phyloP scores from a whole-genome alignment of 2,329 filamentous ascomycete genomes.

The Atkinsonella texensis region DNA sequence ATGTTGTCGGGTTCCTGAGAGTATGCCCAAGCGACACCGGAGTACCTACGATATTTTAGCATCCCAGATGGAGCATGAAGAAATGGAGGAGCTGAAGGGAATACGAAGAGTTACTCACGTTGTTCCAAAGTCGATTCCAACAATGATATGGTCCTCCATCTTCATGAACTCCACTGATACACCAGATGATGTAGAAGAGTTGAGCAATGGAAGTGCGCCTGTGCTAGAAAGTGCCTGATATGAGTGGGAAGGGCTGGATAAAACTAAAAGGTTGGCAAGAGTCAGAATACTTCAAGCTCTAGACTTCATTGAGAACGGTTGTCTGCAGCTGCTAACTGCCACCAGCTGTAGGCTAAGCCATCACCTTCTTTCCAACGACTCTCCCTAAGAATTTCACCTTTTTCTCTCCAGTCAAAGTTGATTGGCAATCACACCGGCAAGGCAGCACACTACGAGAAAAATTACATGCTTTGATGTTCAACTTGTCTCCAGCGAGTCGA shows the following conservation, averaged over 20 bases:
- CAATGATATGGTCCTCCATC: not conserved
- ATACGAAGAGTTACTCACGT: not conserved
- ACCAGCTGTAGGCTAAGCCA: too few relatives aligned
- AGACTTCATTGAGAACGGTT: too few relatives aligned
- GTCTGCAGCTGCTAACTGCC: too few relatives aligned
- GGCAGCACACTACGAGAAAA: too few relatives aligned
- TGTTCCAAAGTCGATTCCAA: not conserved
- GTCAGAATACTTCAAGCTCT: too few relatives aligned
- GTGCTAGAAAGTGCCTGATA: not conserved
- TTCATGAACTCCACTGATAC: not conserved
- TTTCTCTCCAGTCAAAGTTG: too few relatives aligned
- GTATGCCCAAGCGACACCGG: slow-evolving; percentile 28
- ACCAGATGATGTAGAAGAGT: not conserved
- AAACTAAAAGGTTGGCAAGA: too few relatives aligned
- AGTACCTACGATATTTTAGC: slow-evolving; percentile 16
- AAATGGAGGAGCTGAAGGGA: not conserved
- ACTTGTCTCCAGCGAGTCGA: too few relatives aligned
- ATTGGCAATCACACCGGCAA: too few relatives aligned
- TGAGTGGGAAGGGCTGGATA: not conserved
- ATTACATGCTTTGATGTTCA: too few relatives aligned
- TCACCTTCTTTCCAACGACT: too few relatives aligned
- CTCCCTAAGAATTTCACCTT: too few relatives aligned
- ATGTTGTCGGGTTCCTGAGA: slow-evolving; percentile 15
- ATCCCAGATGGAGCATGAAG: not conserved
- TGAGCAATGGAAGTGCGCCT: not conserved